Evolutionary conservation across 306 rosid genomes (phyloP).

Genomic region (Cicer arietinum): DNA sequence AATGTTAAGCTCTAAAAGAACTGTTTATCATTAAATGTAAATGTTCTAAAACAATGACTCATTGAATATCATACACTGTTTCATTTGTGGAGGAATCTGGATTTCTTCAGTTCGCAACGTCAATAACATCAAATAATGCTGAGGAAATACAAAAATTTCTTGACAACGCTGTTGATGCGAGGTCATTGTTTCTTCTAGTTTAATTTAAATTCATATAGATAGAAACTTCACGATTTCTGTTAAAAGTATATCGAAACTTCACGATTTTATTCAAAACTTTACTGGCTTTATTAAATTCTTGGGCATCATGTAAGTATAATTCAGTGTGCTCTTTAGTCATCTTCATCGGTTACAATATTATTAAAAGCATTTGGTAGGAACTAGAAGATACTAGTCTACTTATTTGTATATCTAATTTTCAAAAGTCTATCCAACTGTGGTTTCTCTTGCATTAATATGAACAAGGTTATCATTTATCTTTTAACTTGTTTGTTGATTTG

Average conservation of each 20-base stretch:
- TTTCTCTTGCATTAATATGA: constrained; percentile 19
- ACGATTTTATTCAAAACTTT: background rate
- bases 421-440: constrained; percentile 7
- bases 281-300: background rate
- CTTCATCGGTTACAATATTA: constrained; percentile 20
- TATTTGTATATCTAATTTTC: constrained; percentile 32
- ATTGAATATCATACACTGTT: constrained; percentile 8
- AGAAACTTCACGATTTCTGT: constrained; percentile 28
- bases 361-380: constrained; percentile 13
- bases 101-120: constrained; percentile 79
- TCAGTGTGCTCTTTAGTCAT: constrained; percentile 20
- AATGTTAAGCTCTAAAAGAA: too few relatives aligned
- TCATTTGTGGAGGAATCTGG: constrained; percentile 84
- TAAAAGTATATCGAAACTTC: background rate
- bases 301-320: constrained; percentile 29
- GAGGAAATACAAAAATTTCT: constrained; percentile 94
- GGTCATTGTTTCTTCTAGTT: constrained; percentile 58
- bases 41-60: constrained; percentile 3
- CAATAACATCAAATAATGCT: constrained; percentile 84
- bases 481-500: constrained; percentile 43
- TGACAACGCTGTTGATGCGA: constrained; percentile 68
- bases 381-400: background rate
- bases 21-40: constrained; percentile 10
- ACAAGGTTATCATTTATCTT: constrained; percentile 23
- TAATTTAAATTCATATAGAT: constrained; percentile 29